These are phyloP conservation scores for Udeniomyces megalosporus DNA, from an alignment of 768 basidiomycete genomes.

Conservation along the genomic window DNA sequence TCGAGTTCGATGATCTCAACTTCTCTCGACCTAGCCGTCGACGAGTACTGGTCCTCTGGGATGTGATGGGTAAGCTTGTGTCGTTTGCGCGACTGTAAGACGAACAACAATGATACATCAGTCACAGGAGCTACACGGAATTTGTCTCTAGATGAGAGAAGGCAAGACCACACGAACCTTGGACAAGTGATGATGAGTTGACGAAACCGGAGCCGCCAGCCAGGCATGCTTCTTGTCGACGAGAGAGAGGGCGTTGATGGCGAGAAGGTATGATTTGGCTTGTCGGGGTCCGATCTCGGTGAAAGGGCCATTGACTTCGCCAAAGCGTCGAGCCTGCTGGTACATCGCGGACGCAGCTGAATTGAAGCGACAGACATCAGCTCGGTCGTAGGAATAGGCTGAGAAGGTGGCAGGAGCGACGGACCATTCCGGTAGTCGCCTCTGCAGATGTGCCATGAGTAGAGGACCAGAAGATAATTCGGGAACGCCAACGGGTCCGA, in stretches of 20 bases:
- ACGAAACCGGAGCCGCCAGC: constrained; percentile 57
- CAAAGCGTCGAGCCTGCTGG: constrained; percentile 67
- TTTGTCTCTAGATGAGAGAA: too few species aligned
- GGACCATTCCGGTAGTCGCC: constrained; percentile 84
- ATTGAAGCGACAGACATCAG: constrained; percentile 2
- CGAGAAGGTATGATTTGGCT: constrained; percentile 52
- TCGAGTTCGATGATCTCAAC: constrained; percentile 61
- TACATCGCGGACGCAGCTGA: constrained; percentile 86
- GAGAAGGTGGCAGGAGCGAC: constrained; percentile 22
- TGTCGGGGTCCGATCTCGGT: constrained; percentile 51
- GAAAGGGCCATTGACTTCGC: constrained; percentile 33
- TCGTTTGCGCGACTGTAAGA: constrained; percentile 48
- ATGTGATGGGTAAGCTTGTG: constrained; percentile 56
- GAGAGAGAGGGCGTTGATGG: constrained; percentile 74
- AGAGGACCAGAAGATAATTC: constrained; percentile 78
- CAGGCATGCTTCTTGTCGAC: constrained; percentile 68
- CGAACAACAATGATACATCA: background rate
- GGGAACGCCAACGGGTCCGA: constrained; percentile 72
- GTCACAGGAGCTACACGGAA: too few species aligned
- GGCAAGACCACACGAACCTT: too few species aligned
- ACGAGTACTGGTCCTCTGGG: constrained; percentile 50
- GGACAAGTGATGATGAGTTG: too few species aligned
- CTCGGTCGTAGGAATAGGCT: background rate
- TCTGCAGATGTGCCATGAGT: constrained; percentile 75
- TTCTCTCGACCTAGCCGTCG: constrained; percentile 41